Conservation (phyloP, 495 filamentous ascomycete genomes). For the Pyrenula massariospora region DNA sequence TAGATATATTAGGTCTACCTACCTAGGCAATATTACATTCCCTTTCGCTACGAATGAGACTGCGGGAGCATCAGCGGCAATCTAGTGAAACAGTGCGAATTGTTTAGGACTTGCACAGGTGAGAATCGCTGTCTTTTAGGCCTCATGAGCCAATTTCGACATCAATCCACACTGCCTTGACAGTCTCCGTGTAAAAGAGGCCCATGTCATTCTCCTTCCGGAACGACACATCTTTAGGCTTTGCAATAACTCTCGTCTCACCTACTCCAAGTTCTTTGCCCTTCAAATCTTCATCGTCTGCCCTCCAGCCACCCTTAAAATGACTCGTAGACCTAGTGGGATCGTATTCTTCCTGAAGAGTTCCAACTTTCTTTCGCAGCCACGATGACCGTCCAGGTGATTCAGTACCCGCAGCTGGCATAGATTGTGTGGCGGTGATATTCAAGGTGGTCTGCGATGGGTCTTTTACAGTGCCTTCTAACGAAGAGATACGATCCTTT, state of each 20-base stretch:
- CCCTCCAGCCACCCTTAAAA: conserved; percentile 7
- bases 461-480: conserved; percentile 5
- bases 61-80: too few species aligned
- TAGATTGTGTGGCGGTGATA: too few species aligned
- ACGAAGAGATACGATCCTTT: conserved; percentile 2
- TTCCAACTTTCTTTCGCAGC: background rate
- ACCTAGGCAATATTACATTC: too few species aligned
- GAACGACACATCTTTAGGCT: conserved; percentile 11
- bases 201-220: conserved; percentile 18
- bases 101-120: too few species aligned
- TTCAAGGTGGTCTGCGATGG: too few species aligned
- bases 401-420: background rate
- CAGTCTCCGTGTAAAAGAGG: conserved; percentile 19
- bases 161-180: conserved; percentile 17
- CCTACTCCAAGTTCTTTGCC: background rate
- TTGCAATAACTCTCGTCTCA: conserved; percentile 7
- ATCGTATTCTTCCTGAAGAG: background rate
- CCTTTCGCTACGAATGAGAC: too few species aligned
- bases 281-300: conserved; percentile 1
- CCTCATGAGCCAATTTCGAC: conserved; percentile 3
- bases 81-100: too few species aligned
- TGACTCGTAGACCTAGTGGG: conserved; percentile 2
- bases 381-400: background rate
- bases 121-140: too few species aligned
- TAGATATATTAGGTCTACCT: conserved; percentile 7